Base-by-base conservation (phyloP, 345 rosid species). In the Melastoma malabathricum region DNA sequence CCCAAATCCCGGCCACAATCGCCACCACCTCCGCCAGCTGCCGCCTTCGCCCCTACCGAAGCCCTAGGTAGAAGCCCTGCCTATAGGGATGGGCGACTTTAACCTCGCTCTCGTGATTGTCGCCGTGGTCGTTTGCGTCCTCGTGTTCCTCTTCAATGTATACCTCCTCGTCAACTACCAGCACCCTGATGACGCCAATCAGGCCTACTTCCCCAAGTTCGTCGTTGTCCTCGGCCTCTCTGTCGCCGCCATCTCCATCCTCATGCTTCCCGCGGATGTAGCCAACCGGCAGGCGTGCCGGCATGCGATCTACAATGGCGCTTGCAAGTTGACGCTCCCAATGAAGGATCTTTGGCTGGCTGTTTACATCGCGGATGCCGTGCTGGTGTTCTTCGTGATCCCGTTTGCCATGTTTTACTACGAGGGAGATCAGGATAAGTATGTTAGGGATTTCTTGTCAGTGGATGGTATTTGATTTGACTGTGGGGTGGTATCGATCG, bases 361-460 rank as follows among this genome's bases (percentile, higher is more conserved):
- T 18, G 67, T 90, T 15, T 90, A 90, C 58, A 86, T 90, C 19
- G 46, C 81, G 5, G 92, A 90, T 43, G 96, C 96, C 4, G 64
- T 84, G 48, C 94, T 93, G 27, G 99, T 88, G 7, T 93, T 93
- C 84, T 93, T 93, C 58, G 51, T 88, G 4, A 93, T 93, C 54
- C 99, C 99, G 16, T 90, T 90, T 46, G 92, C 98, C 17, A 90
- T 90, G 96, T 90, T 90, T 64, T 90, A 70, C 83, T 90, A 90
- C 57, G 98, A 90, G 72, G 98, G 94, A 56, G 98, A 90, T 72
- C 98, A 83, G 82, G 98, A 90, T 74, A 90, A 83, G 98, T 90
- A 43, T 48, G 90, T 78, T 43, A 12, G 68, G 64, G 46, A 50
- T 47, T 60, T 66, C 51, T 5, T 20, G 50, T 17, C 25, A 56